These are phyloP conservation scores for Gnomoniopsis smithogilvyi DNA, from an alignment of 2,329 filamentous ascomycete species.

Conservation along the genomic window DNA sequence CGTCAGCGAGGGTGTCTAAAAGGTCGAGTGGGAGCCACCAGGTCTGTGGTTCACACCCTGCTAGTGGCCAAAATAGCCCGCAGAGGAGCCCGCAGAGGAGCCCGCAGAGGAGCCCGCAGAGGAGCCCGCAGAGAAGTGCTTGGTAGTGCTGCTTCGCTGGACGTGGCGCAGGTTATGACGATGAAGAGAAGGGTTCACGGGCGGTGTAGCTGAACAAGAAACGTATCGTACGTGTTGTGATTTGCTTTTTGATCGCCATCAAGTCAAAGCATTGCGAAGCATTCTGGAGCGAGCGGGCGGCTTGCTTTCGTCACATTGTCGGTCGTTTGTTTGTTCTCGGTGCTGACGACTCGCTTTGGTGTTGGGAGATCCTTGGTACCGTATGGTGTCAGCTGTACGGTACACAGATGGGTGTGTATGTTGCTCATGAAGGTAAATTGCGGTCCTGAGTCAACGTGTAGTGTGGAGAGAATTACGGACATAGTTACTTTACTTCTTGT, in stretches of 20 bases:
- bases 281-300: not conserved
- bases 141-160: conserved; percentile 16
- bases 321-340: not conserved
- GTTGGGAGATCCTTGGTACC: not conserved
- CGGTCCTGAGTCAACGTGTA: not conserved
- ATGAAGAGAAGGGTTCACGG: not conserved
- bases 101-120: not conserved
- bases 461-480: not conserved
- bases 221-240: not conserved
- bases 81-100: not conserved
- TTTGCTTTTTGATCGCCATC: not conserved
- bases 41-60: not conserved
- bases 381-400: not conserved
- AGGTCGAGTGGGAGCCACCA: not conserved
- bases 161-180: conserved; percentile 1
- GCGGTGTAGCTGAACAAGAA: not conserved
- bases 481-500: conserved; percentile 6
- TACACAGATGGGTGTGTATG: not conserved
- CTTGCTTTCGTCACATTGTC: not conserved
- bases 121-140: not conserved
- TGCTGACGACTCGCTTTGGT: not conserved
- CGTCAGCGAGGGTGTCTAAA: conserved; percentile 1
- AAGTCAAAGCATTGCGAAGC: not conserved
- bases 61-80: not conserved
- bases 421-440: too few species aligned